Percentiles rank a stretch among this genome's conserved stretches.
Evolutionary conservation across 129 eudicot genomes (phyloP).

Genomic region (Solidago caesia): DNA sequence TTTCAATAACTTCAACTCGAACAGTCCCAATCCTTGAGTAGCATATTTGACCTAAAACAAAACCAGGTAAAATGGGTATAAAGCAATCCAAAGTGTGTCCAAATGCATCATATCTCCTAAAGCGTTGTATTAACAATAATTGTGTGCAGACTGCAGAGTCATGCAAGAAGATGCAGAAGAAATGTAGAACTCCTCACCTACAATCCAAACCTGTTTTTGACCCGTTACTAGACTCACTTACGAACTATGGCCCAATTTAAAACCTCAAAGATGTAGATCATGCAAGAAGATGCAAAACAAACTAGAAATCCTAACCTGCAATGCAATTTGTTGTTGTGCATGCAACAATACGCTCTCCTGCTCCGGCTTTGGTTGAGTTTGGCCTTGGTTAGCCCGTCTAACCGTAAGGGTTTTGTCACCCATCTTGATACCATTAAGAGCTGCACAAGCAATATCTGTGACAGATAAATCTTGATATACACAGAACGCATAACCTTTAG

Average conservation of each 20-base stretch:
- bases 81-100: background rate
- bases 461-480: slow-evolving; percentile 94
- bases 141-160: background rate
- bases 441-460: slow-evolving; percentile 97
- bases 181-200: slow-evolving; percentile 47
- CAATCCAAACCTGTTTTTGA: slow-evolving; percentile 39
- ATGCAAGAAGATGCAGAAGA: background rate
- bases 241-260: background rate
- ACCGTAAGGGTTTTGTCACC: slow-evolving; percentile 98
- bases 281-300: slow-evolving; percentile 9
- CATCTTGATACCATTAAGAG: slow-evolving; percentile 96
- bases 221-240: too few species aligned
- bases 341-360: slow-evolving; percentile 84
- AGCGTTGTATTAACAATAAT: background rate
- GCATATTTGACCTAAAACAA: background rate
- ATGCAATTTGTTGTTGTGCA: slow-evolving; percentile 94
- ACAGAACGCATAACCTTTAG: slow-evolving; percentile 98
- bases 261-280: background rate
- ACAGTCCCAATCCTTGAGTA: too few species aligned
- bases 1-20: too few species aligned
- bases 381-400: slow-evolving; percentile 91
- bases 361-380: slow-evolving; percentile 88
- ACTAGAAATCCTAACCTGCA: slow-evolving; percentile 55
- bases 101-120: background rate
- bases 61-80: background rate